Conservation (phyloP, 768 basidiomycete genomes). For the Glaciozyma martinii region DNA sequence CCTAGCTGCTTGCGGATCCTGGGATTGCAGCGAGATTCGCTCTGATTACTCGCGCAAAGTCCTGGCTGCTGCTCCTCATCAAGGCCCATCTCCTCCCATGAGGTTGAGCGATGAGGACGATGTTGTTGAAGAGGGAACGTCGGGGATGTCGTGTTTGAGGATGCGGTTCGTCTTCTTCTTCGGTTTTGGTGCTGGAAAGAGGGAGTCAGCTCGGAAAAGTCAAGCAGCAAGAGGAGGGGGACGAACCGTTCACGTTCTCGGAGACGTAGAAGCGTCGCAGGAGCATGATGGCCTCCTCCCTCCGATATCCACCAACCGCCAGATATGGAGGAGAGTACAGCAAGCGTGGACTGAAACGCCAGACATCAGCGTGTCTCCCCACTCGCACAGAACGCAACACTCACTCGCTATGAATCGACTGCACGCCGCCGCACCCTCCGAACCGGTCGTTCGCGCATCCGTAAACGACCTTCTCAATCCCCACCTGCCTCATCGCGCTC, state of each 20-base stretch:
- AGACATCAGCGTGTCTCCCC: neutral
- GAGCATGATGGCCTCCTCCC: slow-evolving; percentile 79
- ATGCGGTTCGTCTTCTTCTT: slow-evolving; percentile 74
- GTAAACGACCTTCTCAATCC: slow-evolving; percentile 80
- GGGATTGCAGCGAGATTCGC: neutral
- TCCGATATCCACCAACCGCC: slow-evolving; percentile 64
- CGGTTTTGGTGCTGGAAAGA: slow-evolving; percentile 67
- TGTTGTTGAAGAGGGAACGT: slow-evolving; percentile 3
- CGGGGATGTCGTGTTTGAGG: slow-evolving; percentile 67
- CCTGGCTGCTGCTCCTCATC: neutral
- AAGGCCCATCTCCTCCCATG: neutral
- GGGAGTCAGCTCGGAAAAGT: too few relatives aligned
- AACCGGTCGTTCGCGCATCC: slow-evolving; percentile 94
- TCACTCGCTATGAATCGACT: slow-evolving; percentile 71
- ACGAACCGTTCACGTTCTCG: slow-evolving; percentile 78
- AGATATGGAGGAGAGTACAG: slow-evolving; percentile 64
- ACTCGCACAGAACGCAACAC: slow-evolving; percentile 14
- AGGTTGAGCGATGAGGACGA: neutral
- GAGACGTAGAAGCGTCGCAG: slow-evolving; percentile 82
- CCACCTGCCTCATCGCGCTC: slow-evolving; percentile 84
- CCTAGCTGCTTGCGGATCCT: neutral
- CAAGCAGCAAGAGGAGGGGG: neutral
- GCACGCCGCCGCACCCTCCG: slow-evolving; percentile 90
- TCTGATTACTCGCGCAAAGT: neutral
- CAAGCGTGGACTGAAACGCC: slow-evolving; percentile 52